Conservation (phyloP, 306 rosid species). For the Quercus variabilis region DNA sequence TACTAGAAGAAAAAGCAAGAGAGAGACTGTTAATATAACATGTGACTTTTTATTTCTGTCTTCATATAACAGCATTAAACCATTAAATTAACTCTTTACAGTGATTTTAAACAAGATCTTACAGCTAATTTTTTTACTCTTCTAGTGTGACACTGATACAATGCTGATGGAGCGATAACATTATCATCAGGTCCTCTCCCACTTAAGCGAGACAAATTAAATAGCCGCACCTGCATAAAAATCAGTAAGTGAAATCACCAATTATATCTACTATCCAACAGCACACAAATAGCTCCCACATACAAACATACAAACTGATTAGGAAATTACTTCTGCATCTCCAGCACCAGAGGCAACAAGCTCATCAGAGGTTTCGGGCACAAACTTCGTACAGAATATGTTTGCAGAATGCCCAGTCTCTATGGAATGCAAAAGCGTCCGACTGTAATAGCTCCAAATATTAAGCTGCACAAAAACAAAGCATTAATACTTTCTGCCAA, state of each 20-base stretch:
- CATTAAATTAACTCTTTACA: constrained; percentile 1
- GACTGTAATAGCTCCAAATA: constrained; percentile 75
- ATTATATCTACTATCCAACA: neutral
- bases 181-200: constrained; percentile 58
- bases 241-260: constrained; percentile 15
- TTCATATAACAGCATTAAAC: constrained; percentile 13
- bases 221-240: constrained; percentile 77
- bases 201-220: constrained; percentile 61
- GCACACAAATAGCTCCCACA: neutral
- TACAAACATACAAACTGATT: neutral
- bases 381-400: constrained; percentile 89
- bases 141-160: constrained; percentile 78
- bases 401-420: constrained; percentile 92
- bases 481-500: constrained; percentile 20
- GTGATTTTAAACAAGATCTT: constrained; percentile 37
- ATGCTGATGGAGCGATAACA: constrained; percentile 61
- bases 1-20: constrained; percentile 16
- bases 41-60: neutral
- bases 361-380: constrained; percentile 96
- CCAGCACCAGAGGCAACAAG: constrained; percentile 98
- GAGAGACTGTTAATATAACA: neutral
- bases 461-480: constrained; percentile 62
- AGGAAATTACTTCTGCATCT: constrained; percentile 81
- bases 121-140: constrained; percentile 98
- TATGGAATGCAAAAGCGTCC: constrained; percentile 72